Evolutionary conservation across 345 rosid species (phyloP).

Genomic region (Erodium maritimum): DNA sequence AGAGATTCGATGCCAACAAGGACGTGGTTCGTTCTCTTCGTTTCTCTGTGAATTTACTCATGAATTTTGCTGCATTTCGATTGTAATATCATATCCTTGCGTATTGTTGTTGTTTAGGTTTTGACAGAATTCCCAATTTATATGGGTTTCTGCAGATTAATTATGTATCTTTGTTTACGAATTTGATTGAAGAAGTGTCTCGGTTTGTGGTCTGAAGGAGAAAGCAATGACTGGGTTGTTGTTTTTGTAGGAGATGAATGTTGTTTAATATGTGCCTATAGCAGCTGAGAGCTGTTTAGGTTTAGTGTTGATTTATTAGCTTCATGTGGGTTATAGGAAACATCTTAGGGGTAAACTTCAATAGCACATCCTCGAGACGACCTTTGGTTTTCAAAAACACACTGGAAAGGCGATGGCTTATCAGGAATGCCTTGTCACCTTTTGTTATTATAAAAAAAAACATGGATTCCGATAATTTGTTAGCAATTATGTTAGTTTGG

Average conservation of each 20-base stretch:
- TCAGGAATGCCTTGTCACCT: no score
- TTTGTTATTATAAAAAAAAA: no score
- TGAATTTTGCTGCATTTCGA: not conserved
- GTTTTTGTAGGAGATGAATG: not conserved
- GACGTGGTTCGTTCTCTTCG: conserved; percentile 47
- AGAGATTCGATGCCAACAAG: conserved; percentile 70
- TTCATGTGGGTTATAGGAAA: no score
- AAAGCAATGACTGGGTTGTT: not conserved
- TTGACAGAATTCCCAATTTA: not conserved
- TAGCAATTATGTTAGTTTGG: no score
- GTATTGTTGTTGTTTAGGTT: not conserved
- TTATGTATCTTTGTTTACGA: no score
- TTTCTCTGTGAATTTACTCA: not conserved
- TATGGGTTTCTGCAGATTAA: not conserved
- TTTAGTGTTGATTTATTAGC: not conserved
- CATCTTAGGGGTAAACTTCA: no score
- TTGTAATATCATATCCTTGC: not conserved
- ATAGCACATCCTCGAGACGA: no score
- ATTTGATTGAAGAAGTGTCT: not conserved
- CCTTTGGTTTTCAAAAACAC: no score
- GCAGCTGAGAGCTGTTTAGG: not conserved
- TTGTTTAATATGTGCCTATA: not conserved
- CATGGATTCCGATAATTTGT: no score
- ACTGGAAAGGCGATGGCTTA: no score
- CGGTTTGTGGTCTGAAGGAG: not conserved